These are phyloP conservation scores for Mortierella sp. DNA, from an alignment of 371 early-diverging fungal genomes.

Conservation along the genomic window DNA sequence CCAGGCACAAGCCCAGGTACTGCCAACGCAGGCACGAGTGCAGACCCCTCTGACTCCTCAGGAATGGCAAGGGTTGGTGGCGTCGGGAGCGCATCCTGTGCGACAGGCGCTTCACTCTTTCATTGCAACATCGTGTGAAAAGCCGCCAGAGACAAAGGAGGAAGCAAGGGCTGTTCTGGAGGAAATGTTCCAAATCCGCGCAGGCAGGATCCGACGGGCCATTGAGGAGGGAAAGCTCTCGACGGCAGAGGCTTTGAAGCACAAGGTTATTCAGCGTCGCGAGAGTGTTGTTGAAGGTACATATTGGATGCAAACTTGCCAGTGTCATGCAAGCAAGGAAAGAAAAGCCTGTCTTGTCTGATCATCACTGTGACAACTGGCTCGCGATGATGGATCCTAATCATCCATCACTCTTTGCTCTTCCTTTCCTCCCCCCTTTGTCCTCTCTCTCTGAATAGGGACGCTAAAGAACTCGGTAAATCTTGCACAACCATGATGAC, in stretches of 20 bases:
- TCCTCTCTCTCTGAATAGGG: background rate
- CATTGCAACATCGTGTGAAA: constrained; percentile 35
- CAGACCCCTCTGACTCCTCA: constrained; percentile 15
- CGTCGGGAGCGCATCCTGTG: constrained; percentile 29
- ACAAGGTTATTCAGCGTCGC: constrained; percentile 30
- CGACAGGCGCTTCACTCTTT: constrained; percentile 37
- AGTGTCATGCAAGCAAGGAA: no score
- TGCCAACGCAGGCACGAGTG: background rate
- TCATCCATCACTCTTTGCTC: background rate
- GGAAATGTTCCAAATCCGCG: constrained; percentile 44
- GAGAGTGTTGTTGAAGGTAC: constrained; percentile 42
- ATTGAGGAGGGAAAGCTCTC: constrained; percentile 46
- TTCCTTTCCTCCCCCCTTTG: background rate
- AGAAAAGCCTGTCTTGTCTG: no score
- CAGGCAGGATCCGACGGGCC: constrained; percentile 36
- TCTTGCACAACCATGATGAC: no score
- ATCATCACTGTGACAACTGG: no score
- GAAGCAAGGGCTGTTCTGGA: constrained; percentile 45
- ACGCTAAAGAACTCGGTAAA: constrained; percentile 1
- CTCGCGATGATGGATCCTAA: background rate
- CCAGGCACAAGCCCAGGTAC: constrained; percentile 2
- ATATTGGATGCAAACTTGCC: no score
- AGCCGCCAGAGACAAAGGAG: constrained; percentile 40
- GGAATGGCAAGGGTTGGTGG: constrained; percentile 26
- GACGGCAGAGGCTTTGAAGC: constrained; percentile 40